Conservation (phyloP, 257 asterid genomes). For the Gentiana macrophylla region DNA sequence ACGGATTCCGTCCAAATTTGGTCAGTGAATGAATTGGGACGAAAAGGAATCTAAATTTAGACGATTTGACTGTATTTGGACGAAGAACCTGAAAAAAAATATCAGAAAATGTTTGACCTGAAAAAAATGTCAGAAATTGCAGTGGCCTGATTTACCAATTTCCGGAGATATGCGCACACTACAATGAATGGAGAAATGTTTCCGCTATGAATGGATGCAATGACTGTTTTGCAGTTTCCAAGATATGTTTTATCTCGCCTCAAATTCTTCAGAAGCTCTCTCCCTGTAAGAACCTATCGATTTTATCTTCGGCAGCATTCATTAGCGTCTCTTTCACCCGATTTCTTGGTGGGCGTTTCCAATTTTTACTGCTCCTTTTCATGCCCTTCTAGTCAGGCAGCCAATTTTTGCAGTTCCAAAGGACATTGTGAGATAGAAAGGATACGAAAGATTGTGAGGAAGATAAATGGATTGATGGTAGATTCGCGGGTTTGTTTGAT, state of each 20-base stretch:
- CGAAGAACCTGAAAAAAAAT: no score
- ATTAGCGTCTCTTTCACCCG: slow-evolving; percentile 24
- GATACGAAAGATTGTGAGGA: slow-evolving; percentile 35
- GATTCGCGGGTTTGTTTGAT: slow-evolving; percentile 27
- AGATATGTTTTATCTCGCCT: slow-evolving; percentile 52
- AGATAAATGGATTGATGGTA: slow-evolving; percentile 54
- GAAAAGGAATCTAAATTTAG: no score
- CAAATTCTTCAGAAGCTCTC: slow-evolving; percentile 40
- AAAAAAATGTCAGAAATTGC: no score
- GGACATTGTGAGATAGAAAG: slow-evolving; percentile 23
- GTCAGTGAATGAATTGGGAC: no score
- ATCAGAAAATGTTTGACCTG: no score
- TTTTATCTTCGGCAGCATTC: slow-evolving; percentile 5
- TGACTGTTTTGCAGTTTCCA: slow-evolving; percentile 26
- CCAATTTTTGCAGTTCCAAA: slow-evolving; percentile 15
- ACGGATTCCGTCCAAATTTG: no score
- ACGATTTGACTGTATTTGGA: no score
- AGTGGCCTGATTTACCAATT: no score
- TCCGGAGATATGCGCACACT: background rate
- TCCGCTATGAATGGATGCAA: slow-evolving; percentile 29
- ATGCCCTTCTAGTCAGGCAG: slow-evolving; percentile 28
- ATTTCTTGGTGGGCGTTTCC: slow-evolving; percentile 28
- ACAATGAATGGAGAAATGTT: slow-evolving; percentile 28
- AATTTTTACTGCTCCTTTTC: slow-evolving; percentile 21
- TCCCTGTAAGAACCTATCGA: slow-evolving; percentile 2